Percentiles rank a stretch among this genome's conserved stretches.
phyloP scores from a whole-genome alignment of 306 rosid genomes.

The Canavalia ensiformis region DNA sequence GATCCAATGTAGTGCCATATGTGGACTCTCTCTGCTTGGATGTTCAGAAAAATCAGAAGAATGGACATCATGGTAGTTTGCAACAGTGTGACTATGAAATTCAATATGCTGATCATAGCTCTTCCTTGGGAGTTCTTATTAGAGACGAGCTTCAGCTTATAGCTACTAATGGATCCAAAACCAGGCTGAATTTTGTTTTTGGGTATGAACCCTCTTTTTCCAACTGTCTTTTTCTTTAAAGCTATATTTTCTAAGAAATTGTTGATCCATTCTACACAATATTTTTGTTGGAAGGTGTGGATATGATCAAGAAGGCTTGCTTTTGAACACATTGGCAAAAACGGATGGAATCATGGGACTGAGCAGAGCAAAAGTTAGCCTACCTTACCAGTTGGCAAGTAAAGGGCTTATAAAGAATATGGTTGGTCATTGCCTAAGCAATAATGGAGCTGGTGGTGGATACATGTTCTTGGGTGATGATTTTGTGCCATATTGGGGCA shows the following conservation, averaged over 20 bases:
- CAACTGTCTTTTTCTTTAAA: not conserved
- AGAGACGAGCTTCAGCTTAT: slow-evolving; percentile 69
- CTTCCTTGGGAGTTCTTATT: slow-evolving; percentile 83
- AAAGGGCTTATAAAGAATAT: slow-evolving; percentile 77
- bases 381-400: slow-evolving; percentile 77
- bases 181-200: slow-evolving; percentile 65
- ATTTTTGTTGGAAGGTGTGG: slow-evolving; percentile 70
- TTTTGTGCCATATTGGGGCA: slow-evolving; percentile 77
- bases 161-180: slow-evolving; percentile 67
- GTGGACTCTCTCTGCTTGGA: slow-evolving; percentile 68
- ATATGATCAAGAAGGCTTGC: slow-evolving; percentile 85
- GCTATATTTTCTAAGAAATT: slow-evolving; percentile 21
- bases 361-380: slow-evolving; percentile 72
- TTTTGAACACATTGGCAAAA: slow-evolving; percentile 68
- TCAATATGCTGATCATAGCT: slow-evolving; percentile 83
- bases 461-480: slow-evolving; percentile 86
- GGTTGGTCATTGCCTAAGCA: slow-evolving; percentile 80
- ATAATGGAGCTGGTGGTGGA: slow-evolving; percentile 69
- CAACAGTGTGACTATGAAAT: slow-evolving; percentile 88
- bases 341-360: slow-evolving; percentile 88
- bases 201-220: slow-evolving; percentile 61
- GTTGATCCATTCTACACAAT: slow-evolving; percentile 40
- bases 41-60: slow-evolving; percentile 63
- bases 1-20: slow-evolving; percentile 57
- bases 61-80: slow-evolving; percentile 55